A percentile compares a stretch with the other conserved stretches of the same genome.
Evolutionary conservation across 2,329 filamentous ascomycete genomes (phyloP).

Genomic region (Diaporthe citri): DNA sequence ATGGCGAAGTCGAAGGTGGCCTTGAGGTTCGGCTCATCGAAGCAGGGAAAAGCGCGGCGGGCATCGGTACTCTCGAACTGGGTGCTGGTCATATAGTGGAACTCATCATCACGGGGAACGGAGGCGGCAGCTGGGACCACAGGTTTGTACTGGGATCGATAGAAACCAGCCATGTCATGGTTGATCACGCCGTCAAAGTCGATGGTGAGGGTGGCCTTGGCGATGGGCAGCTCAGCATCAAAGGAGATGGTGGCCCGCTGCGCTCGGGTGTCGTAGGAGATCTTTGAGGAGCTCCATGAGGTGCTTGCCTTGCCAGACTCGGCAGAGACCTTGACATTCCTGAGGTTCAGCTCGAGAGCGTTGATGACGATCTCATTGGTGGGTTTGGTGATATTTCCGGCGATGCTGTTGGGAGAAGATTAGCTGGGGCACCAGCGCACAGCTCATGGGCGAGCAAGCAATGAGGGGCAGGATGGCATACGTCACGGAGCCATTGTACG

Average conservation of each 20-base stretch:
- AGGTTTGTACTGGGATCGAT: conserved; percentile 87
- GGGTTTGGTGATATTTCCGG: conserved; percentile 77
- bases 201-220: conserved; percentile 72
- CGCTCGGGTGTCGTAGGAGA: conserved; percentile 84
- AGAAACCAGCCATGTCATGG: conserved; percentile 98
- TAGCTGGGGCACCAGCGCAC: conserved; percentile 7
- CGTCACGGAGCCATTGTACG: conserved; percentile 84
- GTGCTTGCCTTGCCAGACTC: conserved; percentile 70
- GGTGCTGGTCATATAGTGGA: conserved; percentile 87
- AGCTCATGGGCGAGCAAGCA: neutral
- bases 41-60: conserved; percentile 94
- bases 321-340: conserved; percentile 70
- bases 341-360: conserved; percentile 84
- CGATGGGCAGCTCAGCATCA: conserved; percentile 73
- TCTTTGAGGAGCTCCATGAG: conserved; percentile 71
- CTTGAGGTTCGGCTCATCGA: conserved; percentile 97
- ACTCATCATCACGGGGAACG: conserved; percentile 79
- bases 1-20: conserved; percentile 95
- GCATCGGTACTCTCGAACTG: conserved; percentile 98
- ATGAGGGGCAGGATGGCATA: conserved; percentile 50
- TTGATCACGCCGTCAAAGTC: conserved; percentile 83
- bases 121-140: conserved; percentile 77
- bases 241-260: conserved; percentile 88
- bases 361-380: conserved; percentile 88
- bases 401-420: conserved; percentile 67